phyloP scores from a whole-genome alignment of 108 stramenopile genomes.

The Skeletonema grethae region DNA sequence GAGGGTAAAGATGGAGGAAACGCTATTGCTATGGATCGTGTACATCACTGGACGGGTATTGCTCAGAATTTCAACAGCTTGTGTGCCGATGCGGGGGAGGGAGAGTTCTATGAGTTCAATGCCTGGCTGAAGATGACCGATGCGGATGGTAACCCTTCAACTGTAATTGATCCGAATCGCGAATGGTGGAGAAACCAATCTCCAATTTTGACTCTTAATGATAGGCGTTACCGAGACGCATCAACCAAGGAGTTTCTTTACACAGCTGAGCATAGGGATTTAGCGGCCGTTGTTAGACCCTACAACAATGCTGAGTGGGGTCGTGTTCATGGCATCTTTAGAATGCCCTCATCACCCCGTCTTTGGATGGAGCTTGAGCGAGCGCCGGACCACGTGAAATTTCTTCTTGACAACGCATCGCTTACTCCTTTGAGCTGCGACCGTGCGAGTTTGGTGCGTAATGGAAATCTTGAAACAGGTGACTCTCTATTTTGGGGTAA shows the following conservation, averaged over 20 bases:
- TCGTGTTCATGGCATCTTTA: conserved; percentile 42
- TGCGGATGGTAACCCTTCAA: conserved; percentile 21
- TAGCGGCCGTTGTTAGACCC: conserved; percentile 17
- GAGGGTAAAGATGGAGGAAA: conserved; percentile 26
- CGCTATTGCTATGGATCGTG: conserved; percentile 33
- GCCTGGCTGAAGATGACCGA: conserved; percentile 32
- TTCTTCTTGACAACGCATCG: conserved; percentile 26
- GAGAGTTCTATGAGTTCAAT: conserved; percentile 36
- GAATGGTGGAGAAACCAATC: conserved; percentile 21
- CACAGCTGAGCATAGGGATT: conserved; percentile 13
- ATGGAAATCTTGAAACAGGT: conserved; percentile 33
- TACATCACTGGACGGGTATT: conserved; percentile 31
- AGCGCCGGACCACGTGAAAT: conserved; percentile 30
- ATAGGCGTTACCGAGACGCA: conserved; percentile 17
- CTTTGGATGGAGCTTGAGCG: conserved; percentile 33
- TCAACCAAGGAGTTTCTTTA: conserved; percentile 25
- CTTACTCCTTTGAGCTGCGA: conserved; percentile 22
- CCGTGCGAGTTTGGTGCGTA: conserved; percentile 20
- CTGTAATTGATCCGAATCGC: conserved; percentile 33
- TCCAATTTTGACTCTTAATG: conserved; percentile 23
- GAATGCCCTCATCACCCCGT: conserved; percentile 19
- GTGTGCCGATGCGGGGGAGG: conserved; percentile 29
- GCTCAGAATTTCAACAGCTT: conserved; percentile 40
- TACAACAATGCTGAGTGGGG: conserved; percentile 29
- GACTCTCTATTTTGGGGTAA: background rate